A percentile compares a stretch with the other conserved stretches of the same genome.
phyloP scores from a whole-genome alignment of 768 basidiomycete species.

The Harrya chromipes region DNA sequence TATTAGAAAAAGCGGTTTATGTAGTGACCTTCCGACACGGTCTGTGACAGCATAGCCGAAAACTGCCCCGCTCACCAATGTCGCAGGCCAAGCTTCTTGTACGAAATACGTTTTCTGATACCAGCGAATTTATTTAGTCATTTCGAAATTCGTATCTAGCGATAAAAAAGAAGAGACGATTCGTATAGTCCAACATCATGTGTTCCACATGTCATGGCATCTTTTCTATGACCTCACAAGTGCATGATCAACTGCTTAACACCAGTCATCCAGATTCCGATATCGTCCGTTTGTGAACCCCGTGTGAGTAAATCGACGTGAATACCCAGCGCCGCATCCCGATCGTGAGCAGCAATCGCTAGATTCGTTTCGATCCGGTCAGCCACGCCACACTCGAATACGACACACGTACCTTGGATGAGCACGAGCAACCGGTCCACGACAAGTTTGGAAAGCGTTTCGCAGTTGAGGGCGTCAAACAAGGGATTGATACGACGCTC shows the following conservation, averaged over 20 bases:
- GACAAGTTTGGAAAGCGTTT: slow-evolving; percentile 68
- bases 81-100: too few relatives aligned
- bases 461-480: slow-evolving; percentile 91
- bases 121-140: too few relatives aligned
- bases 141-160: background rate
- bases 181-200: background rate
- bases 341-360: slow-evolving; percentile 85
- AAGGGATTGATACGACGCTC: slow-evolving; percentile 82
- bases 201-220: background rate
- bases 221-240: slow-evolving; percentile 35
- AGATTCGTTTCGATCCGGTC: background rate
- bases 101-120: too few relatives aligned
- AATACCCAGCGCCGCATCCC: slow-evolving; percentile 71
- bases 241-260: slow-evolving; percentile 84
- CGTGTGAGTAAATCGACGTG: slow-evolving; percentile 84
- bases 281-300: slow-evolving; percentile 78
- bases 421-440: slow-evolving; percentile 71
- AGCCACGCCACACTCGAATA: background rate
- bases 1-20: too few relatives aligned
- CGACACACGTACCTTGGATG: slow-evolving; percentile 55
- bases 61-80: too few relatives aligned
- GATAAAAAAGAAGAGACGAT: background rate
- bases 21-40: too few relatives aligned
- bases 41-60: too few relatives aligned
- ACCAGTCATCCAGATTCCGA: slow-evolving; percentile 84